These are phyloP conservation scores for Apium graveolens DNA, from an alignment of 129 eudicot genomes.

Conservation along the genomic window DNA sequence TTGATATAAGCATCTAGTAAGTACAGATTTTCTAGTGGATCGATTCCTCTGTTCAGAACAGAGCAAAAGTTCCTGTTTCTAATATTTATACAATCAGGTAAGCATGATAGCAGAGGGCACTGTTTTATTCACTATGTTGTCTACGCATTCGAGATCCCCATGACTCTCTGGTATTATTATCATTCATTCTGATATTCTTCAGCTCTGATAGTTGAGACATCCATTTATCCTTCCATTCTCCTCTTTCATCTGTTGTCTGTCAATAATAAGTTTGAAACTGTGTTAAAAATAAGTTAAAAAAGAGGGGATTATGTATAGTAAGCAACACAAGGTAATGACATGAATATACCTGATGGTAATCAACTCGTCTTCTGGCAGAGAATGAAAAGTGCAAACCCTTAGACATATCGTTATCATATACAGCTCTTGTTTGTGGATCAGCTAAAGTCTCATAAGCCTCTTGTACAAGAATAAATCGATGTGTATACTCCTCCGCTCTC, in stretches of 20 bases:
- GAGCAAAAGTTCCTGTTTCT: neutral
- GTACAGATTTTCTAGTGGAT: neutral
- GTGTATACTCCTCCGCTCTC: conserved; percentile 31
- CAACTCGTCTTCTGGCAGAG: conserved; percentile 15
- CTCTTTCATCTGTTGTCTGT: conserved; percentile 27
- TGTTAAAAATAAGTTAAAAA: neutral
- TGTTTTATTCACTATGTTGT: conserved; percentile 19
- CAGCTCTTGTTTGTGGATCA: conserved; percentile 47
- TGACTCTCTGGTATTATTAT: conserved; percentile 22
- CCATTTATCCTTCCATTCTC: conserved; percentile 50
- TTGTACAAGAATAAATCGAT: conserved; percentile 43
- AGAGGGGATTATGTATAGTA: neutral
- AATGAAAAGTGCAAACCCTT: conserved; percentile 25
- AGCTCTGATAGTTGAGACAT: conserved; percentile 38
- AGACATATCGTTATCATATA: conserved; percentile 41
- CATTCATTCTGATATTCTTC: conserved; percentile 23
- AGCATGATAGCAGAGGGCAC: neutral
- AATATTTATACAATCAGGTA: no score
- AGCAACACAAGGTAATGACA: neutral
- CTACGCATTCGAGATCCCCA: conserved; percentile 55
- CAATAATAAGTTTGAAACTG: neutral
- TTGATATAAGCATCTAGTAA: neutral
- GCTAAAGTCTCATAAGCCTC: conserved; percentile 64
- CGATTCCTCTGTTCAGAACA: neutral
- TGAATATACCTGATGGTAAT: conserved; percentile 11